Evolutionary conservation across 2,329 filamentous ascomycete genomes (phyloP).

Genomic region (Fusarium concolor): DNA sequence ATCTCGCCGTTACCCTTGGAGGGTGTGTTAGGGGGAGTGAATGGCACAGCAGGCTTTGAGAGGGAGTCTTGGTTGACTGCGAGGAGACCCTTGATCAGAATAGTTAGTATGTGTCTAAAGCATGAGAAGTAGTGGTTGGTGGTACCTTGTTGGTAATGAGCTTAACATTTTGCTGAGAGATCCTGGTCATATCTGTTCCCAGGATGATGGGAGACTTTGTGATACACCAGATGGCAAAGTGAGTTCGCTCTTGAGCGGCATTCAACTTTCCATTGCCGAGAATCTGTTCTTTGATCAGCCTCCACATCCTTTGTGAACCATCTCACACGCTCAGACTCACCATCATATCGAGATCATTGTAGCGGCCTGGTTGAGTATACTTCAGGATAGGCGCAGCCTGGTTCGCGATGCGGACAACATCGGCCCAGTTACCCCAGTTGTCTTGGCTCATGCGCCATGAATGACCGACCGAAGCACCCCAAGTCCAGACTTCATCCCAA

Average conservation of each 20-base stretch:
- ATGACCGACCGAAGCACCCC: constrained; percentile 26
- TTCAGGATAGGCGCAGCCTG: constrained; percentile 24
- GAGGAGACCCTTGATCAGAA: constrained; percentile 6
- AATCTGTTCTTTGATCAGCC: constrained; percentile 3
- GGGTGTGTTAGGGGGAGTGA: constrained; percentile 18
- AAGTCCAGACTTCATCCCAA: constrained; percentile 28
- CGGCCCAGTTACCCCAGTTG: constrained; percentile 25
- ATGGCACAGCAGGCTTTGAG: constrained; percentile 27
- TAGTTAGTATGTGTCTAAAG: neutral
- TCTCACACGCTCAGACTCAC: neutral
- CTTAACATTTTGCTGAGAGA: constrained; percentile 11
- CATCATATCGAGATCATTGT: constrained; percentile 30
- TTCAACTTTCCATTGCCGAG: constrained; percentile 22
- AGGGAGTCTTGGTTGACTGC: constrained; percentile 23
- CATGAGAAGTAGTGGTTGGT: fast-evolving
- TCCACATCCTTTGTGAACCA: fast-evolving
- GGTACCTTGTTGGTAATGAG: constrained; percentile 25
- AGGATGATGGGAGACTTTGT: constrained; percentile 27
- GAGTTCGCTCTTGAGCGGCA: constrained; percentile 21
- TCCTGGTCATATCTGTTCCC: constrained; percentile 24
- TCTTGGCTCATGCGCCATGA: constrained; percentile 28
- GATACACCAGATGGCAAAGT: constrained; percentile 29
- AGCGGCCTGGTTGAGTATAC: constrained; percentile 20
- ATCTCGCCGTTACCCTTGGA: constrained; percentile 17
- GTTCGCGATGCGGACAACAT: constrained; percentile 26